Conservation (phyloP, 306 rosid species). For the Gastrolobium villosum region DNA sequence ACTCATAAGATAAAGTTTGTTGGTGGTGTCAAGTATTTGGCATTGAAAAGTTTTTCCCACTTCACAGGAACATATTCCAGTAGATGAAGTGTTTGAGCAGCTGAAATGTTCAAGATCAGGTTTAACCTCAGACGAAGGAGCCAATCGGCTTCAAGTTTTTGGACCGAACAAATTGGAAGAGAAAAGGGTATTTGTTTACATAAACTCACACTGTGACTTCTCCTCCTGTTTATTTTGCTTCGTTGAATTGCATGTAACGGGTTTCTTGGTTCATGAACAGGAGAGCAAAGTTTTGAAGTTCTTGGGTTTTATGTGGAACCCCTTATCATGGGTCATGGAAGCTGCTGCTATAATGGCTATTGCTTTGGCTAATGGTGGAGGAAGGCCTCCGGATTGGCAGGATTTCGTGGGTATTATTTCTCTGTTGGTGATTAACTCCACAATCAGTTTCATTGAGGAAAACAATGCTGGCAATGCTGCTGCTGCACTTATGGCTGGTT, state of each 20-base stretch:
- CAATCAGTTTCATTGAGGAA: constrained; percentile 95
- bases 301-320: constrained; percentile 99
- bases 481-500: constrained; percentile 99
- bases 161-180: constrained; percentile 99
- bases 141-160: constrained; percentile 85
- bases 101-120: constrained; percentile 89
- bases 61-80: constrained; percentile 82
- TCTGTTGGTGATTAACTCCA: constrained; percentile 85
- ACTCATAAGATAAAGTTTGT: neutral
- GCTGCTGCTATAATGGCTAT: constrained; percentile 99
- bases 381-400: constrained; percentile 97
- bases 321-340: constrained; percentile 99
- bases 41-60: neutral
- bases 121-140: constrained; percentile 83
- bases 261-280: constrained; percentile 54
- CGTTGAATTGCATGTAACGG: constrained; percentile 16
- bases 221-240: neutral
- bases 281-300: constrained; percentile 93
- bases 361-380: constrained; percentile 88
- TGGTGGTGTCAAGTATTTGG: constrained; percentile 7
- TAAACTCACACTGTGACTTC: neutral
- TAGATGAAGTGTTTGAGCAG: constrained; percentile 95
- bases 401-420: constrained; percentile 89
- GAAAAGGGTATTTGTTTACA: constrained; percentile 66
- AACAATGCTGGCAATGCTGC: constrained; percentile 99